Percentiles rank a stretch among this genome's conserved stretches.
These are phyloP conservation scores for Rubroboletus satanas DNA, from an alignment of 768 basidiomycete genomes.

Conservation along the genomic window DNA sequence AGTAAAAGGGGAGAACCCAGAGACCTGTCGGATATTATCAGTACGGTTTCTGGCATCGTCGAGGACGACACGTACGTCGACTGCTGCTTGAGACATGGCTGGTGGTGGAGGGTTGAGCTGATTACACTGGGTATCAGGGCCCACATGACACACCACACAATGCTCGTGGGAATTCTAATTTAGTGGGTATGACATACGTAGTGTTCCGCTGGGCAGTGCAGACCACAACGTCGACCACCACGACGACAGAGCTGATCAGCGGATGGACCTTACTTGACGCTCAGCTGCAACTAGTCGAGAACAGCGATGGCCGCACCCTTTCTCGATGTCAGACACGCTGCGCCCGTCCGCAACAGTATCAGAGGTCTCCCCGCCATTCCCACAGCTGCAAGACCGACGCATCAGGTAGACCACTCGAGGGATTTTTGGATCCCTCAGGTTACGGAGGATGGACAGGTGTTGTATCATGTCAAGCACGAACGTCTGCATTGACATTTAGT, in stretches of 20 bases:
- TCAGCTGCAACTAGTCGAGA: background rate
- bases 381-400: background rate
- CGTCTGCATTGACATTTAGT: background rate
- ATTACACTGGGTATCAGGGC: background rate
- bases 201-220: constrained; percentile 9
- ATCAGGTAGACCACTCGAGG: constrained; percentile 33
- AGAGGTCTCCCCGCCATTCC: constrained; percentile 31
- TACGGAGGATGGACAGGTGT: constrained; percentile 74
- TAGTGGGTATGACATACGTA: constrained; percentile 7
- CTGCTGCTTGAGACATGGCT: constrained; percentile 23
- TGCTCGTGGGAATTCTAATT: constrained; percentile 10
- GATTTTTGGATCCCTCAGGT: constrained; percentile 93
- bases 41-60: background rate
- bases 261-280: constrained; percentile 3
- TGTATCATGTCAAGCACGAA: constrained; percentile 15
- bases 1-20: constrained; percentile 63
- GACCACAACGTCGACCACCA: constrained; percentile 12
- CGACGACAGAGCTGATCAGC: background rate
- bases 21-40: constrained; percentile 47
- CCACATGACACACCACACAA: background rate
- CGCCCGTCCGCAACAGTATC: constrained; percentile 17
- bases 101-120: background rate
- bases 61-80: constrained; percentile 34
- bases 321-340: constrained; percentile 3
- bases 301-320: constrained; percentile 20